These are phyloP conservation scores for Talaromyces adpressus DNA, from an alignment of 495 filamentous ascomycete genomes.

Conservation along the genomic window DNA sequence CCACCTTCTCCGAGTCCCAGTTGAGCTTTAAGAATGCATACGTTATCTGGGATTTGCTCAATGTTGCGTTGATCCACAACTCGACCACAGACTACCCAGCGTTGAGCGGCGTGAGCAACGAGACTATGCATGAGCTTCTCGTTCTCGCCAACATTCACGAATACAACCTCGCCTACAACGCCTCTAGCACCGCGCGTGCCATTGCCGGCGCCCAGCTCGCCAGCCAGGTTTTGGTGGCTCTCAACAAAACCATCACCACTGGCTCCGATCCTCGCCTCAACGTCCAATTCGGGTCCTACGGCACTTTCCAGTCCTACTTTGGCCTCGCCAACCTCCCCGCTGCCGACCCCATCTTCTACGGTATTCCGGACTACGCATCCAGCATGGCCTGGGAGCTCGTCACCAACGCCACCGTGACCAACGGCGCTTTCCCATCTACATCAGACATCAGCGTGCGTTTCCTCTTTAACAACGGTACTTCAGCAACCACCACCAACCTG, in stretches of 20 bases:
- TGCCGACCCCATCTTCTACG: conserved; percentile 31
- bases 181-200: conserved; percentile 38
- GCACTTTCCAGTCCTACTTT: conserved; percentile 44
- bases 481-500: conserved; percentile 18
- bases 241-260: conserved; percentile 36
- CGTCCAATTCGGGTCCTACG: conserved; percentile 45
- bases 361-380: conserved; percentile 46
- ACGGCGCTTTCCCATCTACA: conserved; percentile 23
- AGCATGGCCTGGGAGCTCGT: conserved; percentile 50
- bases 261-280: conserved; percentile 31
- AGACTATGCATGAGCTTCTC: conserved; percentile 29
- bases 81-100: conserved; percentile 26
- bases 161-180: conserved; percentile 46
- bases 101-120: conserved; percentile 24
- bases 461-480: conserved; percentile 47
- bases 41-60: conserved; percentile 51
- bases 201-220: conserved; percentile 43
- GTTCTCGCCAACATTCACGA: conserved; percentile 44
- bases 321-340: conserved; percentile 37
- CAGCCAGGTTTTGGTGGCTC: conserved; percentile 32
- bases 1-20: conserved; percentile 42
- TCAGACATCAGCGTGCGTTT: conserved; percentile 42
- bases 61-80: conserved; percentile 50
- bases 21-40: conserved; percentile 69
- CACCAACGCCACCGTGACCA: conserved; percentile 33